Evolutionary conservation across 257 asterid species (phyloP), one percentile per base, ranked within the genome.

Genomic region (Ocimum tenuiflorum): DNA sequence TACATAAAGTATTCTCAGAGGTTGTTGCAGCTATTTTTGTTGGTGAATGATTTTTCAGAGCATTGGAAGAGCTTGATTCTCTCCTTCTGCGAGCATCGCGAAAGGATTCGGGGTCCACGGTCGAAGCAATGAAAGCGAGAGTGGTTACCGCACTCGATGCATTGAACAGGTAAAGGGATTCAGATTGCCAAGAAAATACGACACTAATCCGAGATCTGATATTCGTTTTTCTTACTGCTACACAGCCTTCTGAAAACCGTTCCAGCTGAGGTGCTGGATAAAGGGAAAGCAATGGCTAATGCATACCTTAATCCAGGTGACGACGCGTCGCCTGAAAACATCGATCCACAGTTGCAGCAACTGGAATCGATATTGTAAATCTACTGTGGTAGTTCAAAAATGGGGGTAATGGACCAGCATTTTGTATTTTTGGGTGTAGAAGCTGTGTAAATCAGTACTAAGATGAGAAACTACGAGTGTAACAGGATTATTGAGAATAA

Each of bases 21-120:
- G 7, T 35, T 4, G 39, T 35, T 35, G 49, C 24, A 55, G 47
- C 33, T 15, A 22, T 15, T 36, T 10, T n/a, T n/a, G 35, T 51
- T 24, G 52, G 14, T 50, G 41, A n/a, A 35, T 51, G 23, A 0
- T 17, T n/a, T 43, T 71, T 48, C 6, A 92, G 99, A 52, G 90
- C 99, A 12, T 73, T 92, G 88, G 97, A 92, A 84, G 96, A 88
- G 66, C 99, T 92, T 4, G 97, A 92, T 73, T 92, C 97, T 20
- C 79, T 89, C 70, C 94, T 92, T 43, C 70, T 87, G 69, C 91
- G 77, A 36, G 99, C 96, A 42, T 87, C 97, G 14, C 78, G 99
- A 78, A 88, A 86, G 49, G 85, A 81, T 10, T 74, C 86, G n/a
- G 71, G 59, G 49, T 71, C 86, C 62, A 72, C 95, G 4, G 43